Base-by-base conservation (phyloP, 2,329 filamentous ascomycete species). In the Hansfordia pulvinata region DNA sequence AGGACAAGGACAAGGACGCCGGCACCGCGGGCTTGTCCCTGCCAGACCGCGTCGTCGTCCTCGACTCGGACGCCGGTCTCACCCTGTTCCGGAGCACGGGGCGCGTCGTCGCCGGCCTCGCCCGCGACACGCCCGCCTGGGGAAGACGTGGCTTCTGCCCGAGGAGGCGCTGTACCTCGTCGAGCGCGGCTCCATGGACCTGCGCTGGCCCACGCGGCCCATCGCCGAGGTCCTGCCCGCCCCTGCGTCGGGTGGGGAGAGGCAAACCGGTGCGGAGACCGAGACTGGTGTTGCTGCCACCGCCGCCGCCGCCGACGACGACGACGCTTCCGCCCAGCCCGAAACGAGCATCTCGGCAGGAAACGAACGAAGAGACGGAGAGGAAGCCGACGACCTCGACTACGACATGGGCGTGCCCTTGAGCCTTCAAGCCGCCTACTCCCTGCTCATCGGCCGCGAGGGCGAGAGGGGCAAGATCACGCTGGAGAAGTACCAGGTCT, bases 81-180 rank as follows among this genome's bases (percentile, higher is more conserved):
- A 64, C 68, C n/a, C 65, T 75, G 46, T 77, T 79, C 47, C 71
- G 73, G 42, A 77, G 72, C n/a, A 76, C 88, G 48, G 90, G 90
- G 0, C 70, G 74, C 29, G 69, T 62, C 7, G 50, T 68, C 4
- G 56, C 70, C 2, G 61, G 62, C 5, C 42, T 58, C n/a, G 58
- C 63, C 20, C 65, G 62, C 34, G 69, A 74, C 18, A 50, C 53
- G 27, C 53, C 62, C 0, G 67, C 64, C 3, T 64, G 63, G 33
- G 75, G 17, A 72, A 68, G 35, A 56, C 86, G 20, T 94, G 86
- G 86, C 47, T 98, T 26, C 51, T 93, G 20, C 88, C 88, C 0
- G 90, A 98, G 47, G 90, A 98, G 52, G 82, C 85, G 5, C 61
- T 98, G 28, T 94, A 85, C 43, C 52, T 94, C 35, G 62, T 96